phyloP scores from a whole-genome alignment of 2,329 filamentous ascomycete genomes.

The Pestalotiopsis sp. region DNA sequence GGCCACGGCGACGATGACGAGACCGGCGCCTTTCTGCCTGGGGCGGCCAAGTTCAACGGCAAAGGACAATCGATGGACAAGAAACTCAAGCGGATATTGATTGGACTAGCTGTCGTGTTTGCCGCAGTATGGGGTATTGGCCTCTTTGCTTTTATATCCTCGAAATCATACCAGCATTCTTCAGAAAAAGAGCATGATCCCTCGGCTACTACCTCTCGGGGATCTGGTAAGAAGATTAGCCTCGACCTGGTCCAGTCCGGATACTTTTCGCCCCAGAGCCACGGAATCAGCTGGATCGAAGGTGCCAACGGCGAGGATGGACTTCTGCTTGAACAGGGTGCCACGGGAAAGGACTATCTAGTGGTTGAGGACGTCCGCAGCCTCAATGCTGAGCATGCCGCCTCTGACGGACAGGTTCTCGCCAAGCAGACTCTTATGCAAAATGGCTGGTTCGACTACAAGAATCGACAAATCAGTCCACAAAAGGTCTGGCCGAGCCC shows the following conservation, averaged over 20 bases:
- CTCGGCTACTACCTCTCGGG: constrained; percentile 60
- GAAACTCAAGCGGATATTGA: constrained; percentile 63
- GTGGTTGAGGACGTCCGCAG: constrained; percentile 84
- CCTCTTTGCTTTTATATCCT: constrained; percentile 66
- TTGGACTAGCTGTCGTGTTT: constrained; percentile 63
- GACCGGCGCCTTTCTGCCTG: constrained; percentile 56
- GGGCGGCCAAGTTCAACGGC: constrained; percentile 31
- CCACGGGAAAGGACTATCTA: constrained; percentile 70
- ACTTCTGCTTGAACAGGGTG: constrained; percentile 74
- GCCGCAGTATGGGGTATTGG: constrained; percentile 70
- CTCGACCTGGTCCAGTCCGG: constrained; percentile 71
- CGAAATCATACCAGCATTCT: constrained; percentile 67
- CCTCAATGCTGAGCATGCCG: constrained; percentile 43
- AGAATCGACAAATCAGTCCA: constrained; percentile 58
- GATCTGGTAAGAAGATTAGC: constrained; percentile 72
- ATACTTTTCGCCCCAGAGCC: constrained; percentile 64
- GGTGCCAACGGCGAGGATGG: constrained; percentile 81
- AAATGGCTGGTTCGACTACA: constrained; percentile 61
- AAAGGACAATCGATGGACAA: constrained; percentile 64
- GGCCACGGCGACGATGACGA: constrained; percentile 44
- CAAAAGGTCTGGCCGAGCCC: constrained; percentile 73
- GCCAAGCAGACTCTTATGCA: constrained; percentile 77
- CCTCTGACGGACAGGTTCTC: constrained; percentile 39
- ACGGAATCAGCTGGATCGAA: constrained; percentile 76
- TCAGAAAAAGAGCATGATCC: constrained; percentile 69